Evolutionary conservation across 106 monocot species (phyloP), one percentile per base, ranked within the genome.

Genomic region (Phalaenopsis equestris): DNA sequence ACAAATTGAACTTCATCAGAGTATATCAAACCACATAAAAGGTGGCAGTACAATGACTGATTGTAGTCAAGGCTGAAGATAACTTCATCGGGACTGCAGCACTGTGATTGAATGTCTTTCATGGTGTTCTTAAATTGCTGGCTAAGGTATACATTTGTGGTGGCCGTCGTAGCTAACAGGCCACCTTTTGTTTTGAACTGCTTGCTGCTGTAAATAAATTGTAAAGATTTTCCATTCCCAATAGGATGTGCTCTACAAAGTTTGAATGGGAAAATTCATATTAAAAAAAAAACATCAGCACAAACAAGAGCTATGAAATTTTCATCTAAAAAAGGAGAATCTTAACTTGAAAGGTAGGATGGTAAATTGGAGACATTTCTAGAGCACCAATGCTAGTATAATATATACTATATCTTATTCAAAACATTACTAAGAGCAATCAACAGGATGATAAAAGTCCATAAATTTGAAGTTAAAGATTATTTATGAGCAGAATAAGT

Each of bases 11-110:
- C 89, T 36, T 95, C 95, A 1, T 86, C 72, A 5, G 90, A 89
- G 82, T 75, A 85, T 79, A 95, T 84, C 37, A 95, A 86, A 0
- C 93, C 95, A 49, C 93, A 95, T 3, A 95, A 78, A 15, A 95
- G 88, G 84, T 95, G 95, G 77, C 95, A 95, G 48, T 95, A 95
- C 37, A 93, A 74, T 14, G 93, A 87, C 76, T 95, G 93, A 47
- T 87, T 72, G 89, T 86, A 95, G 52, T 90, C 90, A 1, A 84
- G 72, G 15, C 91, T 84, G 55, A 95, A 93, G 46, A 95, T 91
- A 23, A 95, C 95, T 87, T 90, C 91, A 49, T 91, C 89, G 24
- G 93, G 95, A 72, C 93, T 88, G 77, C 87, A 88, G 38, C 82
- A 78, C 64, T 89, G 83, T 3, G 89, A 89, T 36, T 82, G 83